These are phyloP conservation scores for Boeremia exigua DNA, from an alignment of 2,329 filamentous ascomycete genomes.

Conservation along the genomic window DNA sequence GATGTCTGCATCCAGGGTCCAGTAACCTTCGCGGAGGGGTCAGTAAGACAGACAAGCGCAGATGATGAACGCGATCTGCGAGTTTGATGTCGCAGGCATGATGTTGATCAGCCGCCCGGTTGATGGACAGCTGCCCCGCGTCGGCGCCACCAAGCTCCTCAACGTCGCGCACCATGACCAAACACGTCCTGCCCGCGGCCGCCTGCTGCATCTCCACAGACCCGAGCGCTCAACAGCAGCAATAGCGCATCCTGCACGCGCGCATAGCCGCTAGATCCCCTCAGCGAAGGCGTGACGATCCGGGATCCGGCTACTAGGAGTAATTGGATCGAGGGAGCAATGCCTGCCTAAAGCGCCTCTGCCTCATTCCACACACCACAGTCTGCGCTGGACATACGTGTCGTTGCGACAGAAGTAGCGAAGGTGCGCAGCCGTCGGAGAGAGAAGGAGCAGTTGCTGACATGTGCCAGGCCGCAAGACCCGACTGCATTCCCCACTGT, in stretches of 20 bases:
- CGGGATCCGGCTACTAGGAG: constrained; percentile 3
- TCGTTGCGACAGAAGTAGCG: neutral
- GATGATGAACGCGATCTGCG: neutral
- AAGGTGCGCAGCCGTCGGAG: constrained; percentile 13
- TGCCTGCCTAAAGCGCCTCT: constrained; percentile 26
- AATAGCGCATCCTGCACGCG: constrained; percentile 36
- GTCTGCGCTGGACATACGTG: neutral
- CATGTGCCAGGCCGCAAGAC: constrained; percentile 15
- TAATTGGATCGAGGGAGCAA: neutral
- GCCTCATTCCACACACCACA: constrained; percentile 15
- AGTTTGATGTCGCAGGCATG: neutral
- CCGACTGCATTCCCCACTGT: constrained; percentile 20
- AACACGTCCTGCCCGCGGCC: constrained; percentile 18
- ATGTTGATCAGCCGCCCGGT: constrained; percentile 5
- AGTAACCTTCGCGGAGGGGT: neutral
- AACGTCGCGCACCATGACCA: constrained; percentile 26
- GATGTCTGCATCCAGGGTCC: neutral
- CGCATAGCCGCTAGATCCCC: constrained; percentile 19
- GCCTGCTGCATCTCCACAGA: constrained; percentile 31
- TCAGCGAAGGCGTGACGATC: constrained; percentile 10
- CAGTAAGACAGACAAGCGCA: neutral
- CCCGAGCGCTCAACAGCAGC: constrained; percentile 43
- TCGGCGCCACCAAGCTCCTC: constrained; percentile 25
- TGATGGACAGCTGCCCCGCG: constrained; percentile 16
- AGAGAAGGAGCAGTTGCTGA: constrained; percentile 9